phyloP scores from a whole-genome alignment of 768 basidiomycete genomes.

The Botryobasidium botryosum region DNA sequence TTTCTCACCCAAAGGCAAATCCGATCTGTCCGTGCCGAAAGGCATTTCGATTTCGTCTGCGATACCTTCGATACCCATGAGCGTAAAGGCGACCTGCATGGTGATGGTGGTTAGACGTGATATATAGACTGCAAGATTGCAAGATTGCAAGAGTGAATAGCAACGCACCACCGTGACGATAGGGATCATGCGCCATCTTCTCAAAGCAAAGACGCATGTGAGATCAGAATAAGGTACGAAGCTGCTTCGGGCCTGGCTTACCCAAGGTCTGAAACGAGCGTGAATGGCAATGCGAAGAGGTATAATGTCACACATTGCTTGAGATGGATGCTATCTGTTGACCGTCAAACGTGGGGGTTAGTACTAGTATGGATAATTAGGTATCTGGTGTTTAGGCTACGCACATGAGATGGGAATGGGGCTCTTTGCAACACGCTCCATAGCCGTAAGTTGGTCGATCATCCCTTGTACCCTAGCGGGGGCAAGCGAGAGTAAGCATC shows the following conservation, averaged over 20 bases:
- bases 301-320: conserved; percentile 93
- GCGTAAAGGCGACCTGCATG: conserved; percentile 62
- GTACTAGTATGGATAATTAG: conserved; percentile 6
- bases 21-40: conserved; percentile 56
- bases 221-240: too few species aligned
- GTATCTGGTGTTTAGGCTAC: conserved; percentile 14
- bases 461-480: conserved; percentile 47
- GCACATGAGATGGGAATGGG: conserved; percentile 62
- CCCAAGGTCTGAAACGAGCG: conserved; percentile 59
- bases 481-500: neutral
- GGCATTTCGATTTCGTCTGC: conserved; percentile 93
- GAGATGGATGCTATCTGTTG: conserved; percentile 66
- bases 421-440: conserved; percentile 87
- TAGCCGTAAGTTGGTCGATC: conserved; percentile 63
- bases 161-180: conserved; percentile 43
- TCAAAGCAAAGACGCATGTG: neutral
- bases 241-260: conserved; percentile 1
- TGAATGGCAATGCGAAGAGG: conserved; percentile 79
- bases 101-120: conserved; percentile 13
- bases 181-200: conserved; percentile 73
- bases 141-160: neutral
- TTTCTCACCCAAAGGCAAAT: conserved; percentile 73
- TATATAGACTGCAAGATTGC: conserved; percentile 4
- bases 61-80: conserved; percentile 93
- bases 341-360: conserved; percentile 6